Evolutionary conservation across 441 rosid species (phyloP).

Genomic region (Adansonia rubrostipa): DNA sequence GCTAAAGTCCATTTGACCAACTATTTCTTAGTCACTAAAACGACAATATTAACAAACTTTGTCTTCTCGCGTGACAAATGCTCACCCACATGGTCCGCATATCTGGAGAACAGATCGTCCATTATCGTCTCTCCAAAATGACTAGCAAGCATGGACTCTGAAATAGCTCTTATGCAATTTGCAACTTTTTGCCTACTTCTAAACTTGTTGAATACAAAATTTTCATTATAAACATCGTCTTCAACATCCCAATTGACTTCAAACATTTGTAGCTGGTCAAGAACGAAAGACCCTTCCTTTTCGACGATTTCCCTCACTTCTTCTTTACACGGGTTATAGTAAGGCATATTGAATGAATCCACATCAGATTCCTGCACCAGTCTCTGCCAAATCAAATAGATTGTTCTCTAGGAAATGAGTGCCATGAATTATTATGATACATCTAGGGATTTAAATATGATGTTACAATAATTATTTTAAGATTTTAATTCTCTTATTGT

Average conservation of each 20-base stretch:
- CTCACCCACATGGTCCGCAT: constrained; percentile 15
- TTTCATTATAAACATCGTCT: background rate
- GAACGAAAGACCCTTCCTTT: constrained; percentile 40
- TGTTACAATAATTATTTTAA: too few species aligned
- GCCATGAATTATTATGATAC: background rate
- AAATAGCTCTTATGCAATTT: constrained; percentile 15
- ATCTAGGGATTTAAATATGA: background rate
- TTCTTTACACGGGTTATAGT: constrained; percentile 29
- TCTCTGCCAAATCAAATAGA: constrained; percentile 29
- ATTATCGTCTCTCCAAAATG: constrained; percentile 28
- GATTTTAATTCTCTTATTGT: too few species aligned
- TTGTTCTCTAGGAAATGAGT: background rate
- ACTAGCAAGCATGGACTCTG: constrained; percentile 23
- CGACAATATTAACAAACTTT: background rate
- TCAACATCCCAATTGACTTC: constrained; percentile 28
- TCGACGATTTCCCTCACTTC: constrained; percentile 32
- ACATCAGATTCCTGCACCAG: constrained; percentile 27
- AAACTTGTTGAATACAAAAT: background rate
- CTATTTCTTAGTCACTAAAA: constrained; percentile 13
- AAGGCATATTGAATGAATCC: constrained; percentile 38
- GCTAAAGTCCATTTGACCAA: background rate
- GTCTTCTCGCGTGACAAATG: constrained; percentile 27
- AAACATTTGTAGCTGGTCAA: constrained; percentile 23
- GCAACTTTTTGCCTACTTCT: constrained; percentile 20
- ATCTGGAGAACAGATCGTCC: constrained; percentile 24